Percentiles rank a stretch among this genome's conserved stretches.
phyloP scores from a whole-genome alignment of 257 asterid genomes.

The Forsythia viridissima region DNA sequence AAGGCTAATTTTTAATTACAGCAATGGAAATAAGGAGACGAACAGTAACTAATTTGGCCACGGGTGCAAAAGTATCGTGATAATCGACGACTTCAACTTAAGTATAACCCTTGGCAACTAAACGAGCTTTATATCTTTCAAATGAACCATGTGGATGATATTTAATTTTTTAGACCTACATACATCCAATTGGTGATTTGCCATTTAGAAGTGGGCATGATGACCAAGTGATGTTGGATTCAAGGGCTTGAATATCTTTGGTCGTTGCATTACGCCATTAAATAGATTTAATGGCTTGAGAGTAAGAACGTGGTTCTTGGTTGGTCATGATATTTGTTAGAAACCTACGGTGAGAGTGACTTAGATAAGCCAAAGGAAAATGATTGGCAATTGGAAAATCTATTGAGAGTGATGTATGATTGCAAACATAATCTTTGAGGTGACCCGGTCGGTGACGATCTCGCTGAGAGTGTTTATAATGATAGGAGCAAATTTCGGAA shows the following conservation, averaged over 20 bases:
- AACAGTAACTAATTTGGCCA: neutral
- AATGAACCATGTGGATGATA: neutral
- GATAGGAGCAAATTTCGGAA: too few species aligned
- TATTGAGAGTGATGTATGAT: too few species aligned
- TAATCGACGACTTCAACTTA: neutral
- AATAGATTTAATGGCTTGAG: neutral
- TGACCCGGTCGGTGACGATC: too few species aligned
- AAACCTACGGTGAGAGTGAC: too few species aligned
- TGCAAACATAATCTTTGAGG: too few species aligned
- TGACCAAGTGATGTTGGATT: neutral
- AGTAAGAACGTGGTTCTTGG: too few species aligned
- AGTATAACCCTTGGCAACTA: neutral
- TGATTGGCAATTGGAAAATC: too few species aligned
- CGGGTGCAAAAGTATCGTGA: neutral
- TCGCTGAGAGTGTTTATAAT: too few species aligned
- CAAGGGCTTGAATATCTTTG: constrained; percentile 6
- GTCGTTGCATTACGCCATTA: neutral
- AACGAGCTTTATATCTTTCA: constrained; percentile 10
- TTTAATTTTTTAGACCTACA: neutral
- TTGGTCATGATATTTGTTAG: too few species aligned
- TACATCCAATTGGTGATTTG: neutral
- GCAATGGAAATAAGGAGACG: neutral
- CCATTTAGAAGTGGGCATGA: neutral
- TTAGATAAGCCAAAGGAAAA: too few species aligned
- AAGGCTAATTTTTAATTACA: neutral